A percentile compares a stretch with the other conserved stretches of the same genome.
These are phyloP conservation scores for Arachis hypogaea DNA, from an alignment of 306 rosid genomes.

Conservation along the genomic window DNA sequence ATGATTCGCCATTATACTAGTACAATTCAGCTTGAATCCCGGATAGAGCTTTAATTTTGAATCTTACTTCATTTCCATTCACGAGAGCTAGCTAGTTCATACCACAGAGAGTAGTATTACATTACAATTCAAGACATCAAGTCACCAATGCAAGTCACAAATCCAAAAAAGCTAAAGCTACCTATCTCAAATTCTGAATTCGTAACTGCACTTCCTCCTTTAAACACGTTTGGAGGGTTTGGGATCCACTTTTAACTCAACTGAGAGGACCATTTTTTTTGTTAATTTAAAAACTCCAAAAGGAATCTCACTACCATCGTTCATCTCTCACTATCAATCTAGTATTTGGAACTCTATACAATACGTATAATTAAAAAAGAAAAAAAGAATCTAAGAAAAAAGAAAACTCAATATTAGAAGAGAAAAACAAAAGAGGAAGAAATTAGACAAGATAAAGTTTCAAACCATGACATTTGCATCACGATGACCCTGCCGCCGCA, in stretches of 20 bases:
- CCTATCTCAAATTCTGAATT: not conserved
- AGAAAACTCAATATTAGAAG: not conserved
- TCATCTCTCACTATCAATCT: not conserved
- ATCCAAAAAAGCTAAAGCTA: not conserved
- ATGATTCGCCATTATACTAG: not conserved
- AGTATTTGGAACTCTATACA: not conserved
- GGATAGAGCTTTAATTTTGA: not conserved
- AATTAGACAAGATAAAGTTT: not conserved
- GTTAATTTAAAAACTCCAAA: too few relatives aligned
- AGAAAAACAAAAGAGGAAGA: not conserved
- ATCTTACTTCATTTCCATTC: not conserved
- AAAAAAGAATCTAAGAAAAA: not conserved
- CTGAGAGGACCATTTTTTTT: too few relatives aligned
- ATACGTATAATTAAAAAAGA: not conserved
- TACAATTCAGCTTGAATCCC: conserved; percentile 2
- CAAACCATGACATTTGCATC: conserved; percentile 59
- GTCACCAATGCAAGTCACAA: not conserved
- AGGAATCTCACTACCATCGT: too few relatives aligned
- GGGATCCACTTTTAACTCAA: not conserved
- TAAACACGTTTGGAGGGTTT: too few relatives aligned
- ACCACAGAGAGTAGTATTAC: conserved; percentile 7
- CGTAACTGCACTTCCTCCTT: not conserved
- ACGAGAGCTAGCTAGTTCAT: not conserved
- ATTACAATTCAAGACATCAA: conserved; percentile 11
- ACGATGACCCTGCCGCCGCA: conserved; percentile 48